Evolutionary conservation across 2,329 filamentous ascomycete genomes (phyloP).

Genomic region (Aspergillus sp.): DNA sequence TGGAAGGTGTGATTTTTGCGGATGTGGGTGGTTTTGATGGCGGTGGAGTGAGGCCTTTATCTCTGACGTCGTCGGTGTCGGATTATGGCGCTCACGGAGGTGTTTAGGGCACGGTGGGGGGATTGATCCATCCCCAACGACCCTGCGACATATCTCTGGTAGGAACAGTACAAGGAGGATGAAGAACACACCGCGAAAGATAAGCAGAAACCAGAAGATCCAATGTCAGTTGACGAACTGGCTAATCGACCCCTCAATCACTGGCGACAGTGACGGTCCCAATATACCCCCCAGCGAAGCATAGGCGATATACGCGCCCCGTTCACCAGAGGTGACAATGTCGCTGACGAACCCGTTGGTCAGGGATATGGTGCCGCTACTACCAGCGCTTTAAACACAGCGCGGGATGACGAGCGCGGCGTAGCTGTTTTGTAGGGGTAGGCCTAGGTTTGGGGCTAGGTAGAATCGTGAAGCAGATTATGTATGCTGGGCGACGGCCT

Average conservation of each 20-base stretch:
- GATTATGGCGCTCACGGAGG: conserved; percentile 15
- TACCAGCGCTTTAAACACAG: conserved; percentile 37
- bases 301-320: conserved; percentile 52
- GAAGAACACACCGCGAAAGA: conserved; percentile 45
- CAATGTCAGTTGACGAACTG: conserved; percentile 57
- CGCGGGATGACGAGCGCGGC: conserved; percentile 32
- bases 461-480: conserved; percentile 48
- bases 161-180: conserved; percentile 51
- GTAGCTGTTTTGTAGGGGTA: conserved; percentile 33
- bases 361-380: conserved; percentile 36
- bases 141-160: conserved; percentile 44
- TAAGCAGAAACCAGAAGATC: conserved; percentile 63
- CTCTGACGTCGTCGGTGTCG: conserved; percentile 15
- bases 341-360: conserved; percentile 35
- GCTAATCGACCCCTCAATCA: conserved; percentile 59
- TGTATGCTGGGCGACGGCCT: conserved; percentile 46
- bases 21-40: conserved; percentile 3
- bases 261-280: conserved; percentile 47
- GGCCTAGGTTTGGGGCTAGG: conserved; percentile 34
- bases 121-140: conserved; percentile 33
- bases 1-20: conserved; percentile 14
- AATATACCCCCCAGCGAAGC: conserved; percentile 44
- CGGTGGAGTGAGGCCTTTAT: conserved; percentile 3
- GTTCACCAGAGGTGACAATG: conserved; percentile 49
- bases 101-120: conserved; percentile 19